A percentile compares a stretch with the other conserved stretches of the same genome.
Evolutionary conservation across 345 rosid species (phyloP).

Genomic region (Carallia pectinifolia): DNA sequence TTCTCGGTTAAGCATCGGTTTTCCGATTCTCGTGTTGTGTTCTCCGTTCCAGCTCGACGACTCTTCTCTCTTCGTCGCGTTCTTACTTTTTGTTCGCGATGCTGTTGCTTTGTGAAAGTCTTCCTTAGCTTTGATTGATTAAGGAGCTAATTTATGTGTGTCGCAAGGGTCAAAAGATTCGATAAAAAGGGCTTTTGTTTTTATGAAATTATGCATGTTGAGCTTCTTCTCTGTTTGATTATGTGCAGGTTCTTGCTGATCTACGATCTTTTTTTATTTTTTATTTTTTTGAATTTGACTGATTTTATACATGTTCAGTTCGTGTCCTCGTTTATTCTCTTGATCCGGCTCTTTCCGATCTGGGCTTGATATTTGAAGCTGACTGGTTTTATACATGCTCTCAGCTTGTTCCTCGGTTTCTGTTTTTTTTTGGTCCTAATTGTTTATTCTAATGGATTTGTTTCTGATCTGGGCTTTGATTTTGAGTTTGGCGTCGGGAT

Average conservation of each 20-base stretch:
- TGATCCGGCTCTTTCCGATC: background rate
- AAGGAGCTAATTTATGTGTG: background rate
- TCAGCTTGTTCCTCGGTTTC: background rate
- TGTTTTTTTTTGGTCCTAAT: no score
- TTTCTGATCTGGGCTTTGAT: background rate
- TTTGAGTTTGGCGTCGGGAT: slow-evolving; percentile 7
- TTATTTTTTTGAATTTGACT: no score
- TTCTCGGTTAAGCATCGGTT: no score
- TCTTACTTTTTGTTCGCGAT: background rate
- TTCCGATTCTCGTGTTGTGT: background rate
- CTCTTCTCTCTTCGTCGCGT: background rate
- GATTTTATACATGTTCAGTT: no score
- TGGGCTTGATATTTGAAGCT: slow-evolving; percentile 1
- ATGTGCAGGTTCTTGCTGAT: no score
- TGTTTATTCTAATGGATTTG: background rate
- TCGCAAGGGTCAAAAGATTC: no score
- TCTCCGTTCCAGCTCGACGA: background rate
- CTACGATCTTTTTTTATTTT: background rate
- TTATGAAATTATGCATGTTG: no score
- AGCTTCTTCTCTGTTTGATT: no score
- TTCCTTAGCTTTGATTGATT: background rate
- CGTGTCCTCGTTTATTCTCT: background rate
- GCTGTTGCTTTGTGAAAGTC: background rate
- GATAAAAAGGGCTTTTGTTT: no score
- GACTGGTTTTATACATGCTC: background rate